phyloP scores from a whole-genome alignment of 2,329 filamentous ascomycete species.

The Bipolaris victoriae region DNA sequence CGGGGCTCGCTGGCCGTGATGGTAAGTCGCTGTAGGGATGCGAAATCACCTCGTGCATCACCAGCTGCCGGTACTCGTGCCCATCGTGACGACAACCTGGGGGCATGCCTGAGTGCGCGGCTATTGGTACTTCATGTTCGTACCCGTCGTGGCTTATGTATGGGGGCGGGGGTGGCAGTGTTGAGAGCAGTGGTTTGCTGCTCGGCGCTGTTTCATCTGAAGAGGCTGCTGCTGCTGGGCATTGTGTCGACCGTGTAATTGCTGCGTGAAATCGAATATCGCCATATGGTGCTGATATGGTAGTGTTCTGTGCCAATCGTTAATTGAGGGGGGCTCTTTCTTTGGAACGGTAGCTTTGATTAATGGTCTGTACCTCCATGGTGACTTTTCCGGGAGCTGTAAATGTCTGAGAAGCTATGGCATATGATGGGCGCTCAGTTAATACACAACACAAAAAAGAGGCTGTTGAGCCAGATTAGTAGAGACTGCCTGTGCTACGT shows the following conservation, averaged over 20 bases:
- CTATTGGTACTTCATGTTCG: background rate
- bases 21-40: slow-evolving; percentile 12
- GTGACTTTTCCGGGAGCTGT: background rate
- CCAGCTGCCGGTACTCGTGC: slow-evolving; percentile 9
- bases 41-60: background rate
- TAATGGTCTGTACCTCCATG: slow-evolving; percentile 13
- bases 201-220: slow-evolving; percentile 2
- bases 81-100: slow-evolving; percentile 30
- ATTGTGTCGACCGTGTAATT: background rate
- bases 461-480: slow-evolving; percentile 3
- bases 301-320: slow-evolving; percentile 8
- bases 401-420: background rate
- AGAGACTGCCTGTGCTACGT: slow-evolving; percentile 6
- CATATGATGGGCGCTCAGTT: background rate
- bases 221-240: slow-evolving; percentile 4
- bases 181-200: slow-evolving; percentile 12
- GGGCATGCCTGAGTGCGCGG: background rate
- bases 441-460: background rate
- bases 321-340: background rate
- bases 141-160: slow-evolving; percentile 2
- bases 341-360: background rate
- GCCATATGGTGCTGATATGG: background rate
- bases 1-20: slow-evolving; percentile 12
- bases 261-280: background rate
- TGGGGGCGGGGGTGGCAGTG: slow-evolving; percentile 3